Base-by-base conservation (phyloP, 2,329 filamentous ascomycete genomes). In the Pseudogymnoascus sp. region DNA sequence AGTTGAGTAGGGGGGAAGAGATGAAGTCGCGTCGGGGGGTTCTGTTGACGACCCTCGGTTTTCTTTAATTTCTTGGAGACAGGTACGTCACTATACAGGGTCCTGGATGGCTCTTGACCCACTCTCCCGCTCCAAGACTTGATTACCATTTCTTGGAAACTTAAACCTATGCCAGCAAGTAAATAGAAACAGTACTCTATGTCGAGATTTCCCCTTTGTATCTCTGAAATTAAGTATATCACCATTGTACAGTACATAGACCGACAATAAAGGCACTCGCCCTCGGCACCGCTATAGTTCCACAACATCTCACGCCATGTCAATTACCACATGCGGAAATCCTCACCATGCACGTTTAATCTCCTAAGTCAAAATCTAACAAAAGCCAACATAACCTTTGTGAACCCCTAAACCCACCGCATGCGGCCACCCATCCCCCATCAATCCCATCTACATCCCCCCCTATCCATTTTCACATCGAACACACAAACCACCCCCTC, bases 31-130 rank as follows among this genome's bases (percentile, higher is more conserved):
- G 55, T 31, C 49, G 49, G 23, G 23, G 49, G n/a, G 2, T 29
- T 38, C 6, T 59, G 31, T 59, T 38, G 55, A 59, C 19, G 33
- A 23, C 39, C 39, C 39, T 12, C 7, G 38, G 38, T 52, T 52
- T 31, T 16, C 8, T 52, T 52, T 52, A 52, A 52, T 52, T 52
- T 52, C 45, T 52, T 31, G 45, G 45, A 52, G 45, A 31, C n/a
- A 52, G 45, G 45, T 52, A 52, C 45, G 45, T 52, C 45, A 52
- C 45, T 52, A n/a, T 2, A 52, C 26, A 52, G 26, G 45, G 45
- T 52, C 26, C 23, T 6, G 16, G 43, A n/a, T 33, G 14, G 45
- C 21, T 31, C 21, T 14, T 31, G 45, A 52, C 45, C 45, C 45
- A 52, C 45, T 31, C 23, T 31, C 14, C 45, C 8, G n/a, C 6